Conservation (phyloP, 2,329 filamentous ascomycete genomes). For the Hypoxylon sp. region DNA sequence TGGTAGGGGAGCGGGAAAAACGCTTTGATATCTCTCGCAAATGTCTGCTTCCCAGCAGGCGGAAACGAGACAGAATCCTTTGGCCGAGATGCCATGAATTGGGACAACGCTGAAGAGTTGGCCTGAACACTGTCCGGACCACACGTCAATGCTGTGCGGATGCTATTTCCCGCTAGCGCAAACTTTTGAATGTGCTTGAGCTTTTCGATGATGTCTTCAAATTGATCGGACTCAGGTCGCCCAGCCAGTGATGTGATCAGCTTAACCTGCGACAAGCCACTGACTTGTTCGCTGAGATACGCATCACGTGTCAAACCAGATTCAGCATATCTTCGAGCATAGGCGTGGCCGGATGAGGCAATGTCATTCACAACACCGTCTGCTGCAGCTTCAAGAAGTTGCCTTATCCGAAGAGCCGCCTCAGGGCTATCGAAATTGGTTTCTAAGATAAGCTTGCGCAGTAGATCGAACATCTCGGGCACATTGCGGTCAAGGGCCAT, state of each 20-base stretch:
- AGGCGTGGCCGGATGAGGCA: conserved; percentile 90
- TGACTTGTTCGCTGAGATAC: conserved; percentile 84
- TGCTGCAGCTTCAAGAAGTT: conserved; percentile 87
- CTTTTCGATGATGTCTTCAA: conserved; percentile 83
- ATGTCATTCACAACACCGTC: conserved; percentile 94
- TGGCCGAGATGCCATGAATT: conserved; percentile 77
- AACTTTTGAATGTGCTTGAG: conserved; percentile 88
- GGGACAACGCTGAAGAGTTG: conserved; percentile 79
- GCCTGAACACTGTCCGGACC: conserved; percentile 77
- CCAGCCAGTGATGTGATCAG: conserved; percentile 84
- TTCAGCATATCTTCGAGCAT: conserved; percentile 86
- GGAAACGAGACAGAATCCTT: conserved; percentile 58
- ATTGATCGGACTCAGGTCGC: conserved; percentile 76
- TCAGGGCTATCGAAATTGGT: conserved; percentile 91
- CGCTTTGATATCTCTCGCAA: conserved; percentile 73
- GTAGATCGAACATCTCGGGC: conserved; percentile 88
- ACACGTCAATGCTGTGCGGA: conserved; percentile 90
- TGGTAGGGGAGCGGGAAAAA: conserved; percentile 98
- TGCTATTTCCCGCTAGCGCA: conserved; percentile 76
- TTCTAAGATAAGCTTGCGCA: conserved; percentile 84
- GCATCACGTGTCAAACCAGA: conserved; percentile 81
- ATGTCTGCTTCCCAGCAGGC: conserved; percentile 52
- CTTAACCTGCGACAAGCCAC: conserved; percentile 91
- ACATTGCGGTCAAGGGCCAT: conserved; percentile 93
- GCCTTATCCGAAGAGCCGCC: conserved; percentile 84